Base-by-base conservation (phyloP, 2,329 filamentous ascomycete species). In the Alternaria solani region DNA sequence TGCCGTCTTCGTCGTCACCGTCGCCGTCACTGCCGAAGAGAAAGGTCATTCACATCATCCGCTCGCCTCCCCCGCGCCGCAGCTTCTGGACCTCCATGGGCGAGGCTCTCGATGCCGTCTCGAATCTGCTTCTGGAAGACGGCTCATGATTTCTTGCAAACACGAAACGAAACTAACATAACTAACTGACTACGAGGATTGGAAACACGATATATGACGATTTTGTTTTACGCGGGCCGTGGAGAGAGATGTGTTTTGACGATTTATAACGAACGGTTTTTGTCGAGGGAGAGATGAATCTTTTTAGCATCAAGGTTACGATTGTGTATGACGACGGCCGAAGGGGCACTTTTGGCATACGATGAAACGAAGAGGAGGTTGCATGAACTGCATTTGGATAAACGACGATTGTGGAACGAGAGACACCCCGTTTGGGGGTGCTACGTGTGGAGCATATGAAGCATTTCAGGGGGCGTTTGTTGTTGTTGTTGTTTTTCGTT, bases 61-160 rank as follows among this genome's bases (percentile, higher is more conserved):
- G 65, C 30, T 54, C 59, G 34, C 65, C 68, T 7, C 65, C 68
- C 6, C 44, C 34, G 7, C n/a, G 41, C 46, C 51, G 61, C 2
- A 64, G 65, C 51, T 71, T 73, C 48, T 73, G 70, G 70, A 43
- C 57, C 14, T 64, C 67, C 0, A 51, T 73, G 43, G 66, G 61
- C 5, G 65, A 70, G 18, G 69, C 70, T 0, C 44, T 73, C 16
- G 70, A 73, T 39, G 52, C 56, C 2, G 61, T 71, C 56, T 64
- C 69, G 9, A 56, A 57, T 4, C 7, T 67, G 28, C 25, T 66
- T 7, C 20, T 36, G 11, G 64, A 63, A 16, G 44, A 64, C 20
- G 38, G 38, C 16, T 39, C 38, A 4, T 66, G 41, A 62, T 30
- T 9, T 11, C 9, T 11, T 30, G 28, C 9, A 5, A 30, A 30